A percentile compares a stretch with the other conserved stretches of the same genome.
phyloP scores from a whole-genome alignment of 805 yeast genomes.

The Kregervanrija fluxuum region DNA sequence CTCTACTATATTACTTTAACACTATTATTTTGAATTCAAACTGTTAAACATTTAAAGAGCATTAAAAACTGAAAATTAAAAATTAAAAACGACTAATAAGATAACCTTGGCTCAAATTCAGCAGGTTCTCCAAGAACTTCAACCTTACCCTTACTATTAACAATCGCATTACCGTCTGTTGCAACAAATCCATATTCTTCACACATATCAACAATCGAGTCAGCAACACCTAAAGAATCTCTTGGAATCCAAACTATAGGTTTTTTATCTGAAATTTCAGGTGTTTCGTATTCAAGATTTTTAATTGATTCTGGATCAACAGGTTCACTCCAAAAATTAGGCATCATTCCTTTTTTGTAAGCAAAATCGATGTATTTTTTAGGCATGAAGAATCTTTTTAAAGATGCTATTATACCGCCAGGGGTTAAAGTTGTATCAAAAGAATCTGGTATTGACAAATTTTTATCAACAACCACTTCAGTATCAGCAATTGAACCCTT shows the following conservation, averaged over 20 bases:
- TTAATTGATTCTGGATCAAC: constrained; percentile 10
- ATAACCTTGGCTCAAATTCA: constrained; percentile 45
- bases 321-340: constrained; percentile 21
- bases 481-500: background rate
- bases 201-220: constrained; percentile 49
- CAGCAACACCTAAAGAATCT: constrained; percentile 62
- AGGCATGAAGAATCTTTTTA: constrained; percentile 25
- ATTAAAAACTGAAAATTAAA: background rate
- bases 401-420: constrained; percentile 22
- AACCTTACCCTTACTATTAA: constrained; percentile 50
- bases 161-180: constrained; percentile 48
- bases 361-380: constrained; percentile 21
- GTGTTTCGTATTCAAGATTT: constrained; percentile 37
- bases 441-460: background rate
- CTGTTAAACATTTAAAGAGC: too few species aligned
- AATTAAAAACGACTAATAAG: constrained; percentile 4
- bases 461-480: background rate
- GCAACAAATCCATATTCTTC: constrained; percentile 44
- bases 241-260: constrained; percentile 68
- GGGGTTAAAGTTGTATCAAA: constrained; percentile 16
- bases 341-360: constrained; percentile 31
- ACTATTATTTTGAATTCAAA: too few species aligned
- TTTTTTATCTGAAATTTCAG: constrained; percentile 46
- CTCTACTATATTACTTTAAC: too few species aligned
- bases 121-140: constrained; percentile 64